These are phyloP conservation scores for Beauveria sp. DNA, from an alignment of 2,329 filamentous ascomycete species.

Conservation along the genomic window DNA sequence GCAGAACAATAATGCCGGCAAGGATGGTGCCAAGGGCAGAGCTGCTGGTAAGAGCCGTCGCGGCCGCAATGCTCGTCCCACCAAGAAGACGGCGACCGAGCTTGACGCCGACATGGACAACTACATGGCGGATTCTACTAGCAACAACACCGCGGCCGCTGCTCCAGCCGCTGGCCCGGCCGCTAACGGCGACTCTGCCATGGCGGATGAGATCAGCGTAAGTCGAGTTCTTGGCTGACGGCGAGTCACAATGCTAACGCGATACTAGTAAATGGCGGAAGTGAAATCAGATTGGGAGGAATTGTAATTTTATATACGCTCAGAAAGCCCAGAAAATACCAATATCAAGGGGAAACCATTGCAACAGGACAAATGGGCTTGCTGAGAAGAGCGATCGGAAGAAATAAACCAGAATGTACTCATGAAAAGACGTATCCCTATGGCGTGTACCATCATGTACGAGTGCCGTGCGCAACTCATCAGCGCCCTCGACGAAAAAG, in stretches of 20 bases:
- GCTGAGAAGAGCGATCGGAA: neutral
- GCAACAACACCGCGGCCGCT: slow-evolving; percentile 38
- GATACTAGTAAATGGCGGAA: neutral
- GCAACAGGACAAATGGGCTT: slow-evolving; percentile 8
- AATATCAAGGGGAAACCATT: neutral
- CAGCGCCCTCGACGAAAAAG: neutral
- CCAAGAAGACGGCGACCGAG: slow-evolving; percentile 89
- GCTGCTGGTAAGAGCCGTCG: slow-evolving; percentile 36
- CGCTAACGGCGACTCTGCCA: slow-evolving; percentile 49
- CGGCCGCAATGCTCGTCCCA: slow-evolving; percentile 54
- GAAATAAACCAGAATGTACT: neutral
- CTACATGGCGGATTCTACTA: slow-evolving; percentile 59
- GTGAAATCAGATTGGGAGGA: neutral
- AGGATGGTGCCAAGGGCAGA: slow-evolving; percentile 32
- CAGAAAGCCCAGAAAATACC: slow-evolving; percentile 3
- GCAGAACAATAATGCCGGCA: slow-evolving; percentile 51
- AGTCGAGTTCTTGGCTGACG: slow-evolving; percentile 11
- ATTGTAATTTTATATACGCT: slow-evolving; percentile 10
- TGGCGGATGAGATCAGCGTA: slow-evolving; percentile 58
- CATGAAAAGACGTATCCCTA: neutral
- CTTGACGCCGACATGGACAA: slow-evolving; percentile 97
- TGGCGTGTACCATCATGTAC: neutral
- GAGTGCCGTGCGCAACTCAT: neutral
- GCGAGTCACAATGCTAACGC: neutral
- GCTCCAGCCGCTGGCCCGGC: slow-evolving; percentile 39